These are phyloP conservation scores for Cadophora gregata DNA, from an alignment of 2,329 filamentous ascomycete species.

Conservation along the genomic window DNA sequence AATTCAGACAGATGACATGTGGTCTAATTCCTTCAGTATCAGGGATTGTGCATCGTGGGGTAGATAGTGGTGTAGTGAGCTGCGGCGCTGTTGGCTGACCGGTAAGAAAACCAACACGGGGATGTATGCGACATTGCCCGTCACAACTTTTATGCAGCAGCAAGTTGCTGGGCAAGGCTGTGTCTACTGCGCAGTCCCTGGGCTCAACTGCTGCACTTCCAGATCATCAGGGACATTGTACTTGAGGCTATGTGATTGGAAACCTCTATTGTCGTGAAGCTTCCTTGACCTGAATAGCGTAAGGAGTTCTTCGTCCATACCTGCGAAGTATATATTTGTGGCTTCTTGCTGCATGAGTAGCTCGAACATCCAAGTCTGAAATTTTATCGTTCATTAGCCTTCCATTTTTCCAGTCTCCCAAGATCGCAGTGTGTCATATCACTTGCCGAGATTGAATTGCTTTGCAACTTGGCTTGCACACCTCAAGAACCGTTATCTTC, in stretches of 20 bases:
- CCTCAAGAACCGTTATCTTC: background rate
- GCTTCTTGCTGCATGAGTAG: background rate
- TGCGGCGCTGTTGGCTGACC: background rate
- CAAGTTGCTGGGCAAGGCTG: background rate
- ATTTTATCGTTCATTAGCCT: no score
- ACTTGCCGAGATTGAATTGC: background rate
- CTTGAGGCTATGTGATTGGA: constrained; percentile 9
- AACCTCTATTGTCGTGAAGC: background rate
- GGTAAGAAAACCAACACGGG: background rate
- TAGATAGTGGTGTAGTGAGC: constrained; percentile 12
- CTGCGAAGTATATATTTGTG: background rate
- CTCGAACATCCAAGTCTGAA: background rate
- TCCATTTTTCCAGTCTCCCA: background rate
- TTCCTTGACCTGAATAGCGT: background rate
- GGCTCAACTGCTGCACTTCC: no score
- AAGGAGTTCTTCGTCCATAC: background rate
- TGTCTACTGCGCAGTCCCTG: background rate
- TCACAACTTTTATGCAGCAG: background rate
- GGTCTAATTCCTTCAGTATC: background rate
- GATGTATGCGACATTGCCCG: background rate
- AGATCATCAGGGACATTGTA: background rate
- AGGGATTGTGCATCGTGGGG: background rate
- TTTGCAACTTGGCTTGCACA: background rate
- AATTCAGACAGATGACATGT: background rate
- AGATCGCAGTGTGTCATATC: background rate